Percentiles rank a stretch among this genome's conserved stretches.
Evolutionary conservation across 257 asterid genomes (phyloP).

Genomic region (Scutellaria barbata): DNA sequence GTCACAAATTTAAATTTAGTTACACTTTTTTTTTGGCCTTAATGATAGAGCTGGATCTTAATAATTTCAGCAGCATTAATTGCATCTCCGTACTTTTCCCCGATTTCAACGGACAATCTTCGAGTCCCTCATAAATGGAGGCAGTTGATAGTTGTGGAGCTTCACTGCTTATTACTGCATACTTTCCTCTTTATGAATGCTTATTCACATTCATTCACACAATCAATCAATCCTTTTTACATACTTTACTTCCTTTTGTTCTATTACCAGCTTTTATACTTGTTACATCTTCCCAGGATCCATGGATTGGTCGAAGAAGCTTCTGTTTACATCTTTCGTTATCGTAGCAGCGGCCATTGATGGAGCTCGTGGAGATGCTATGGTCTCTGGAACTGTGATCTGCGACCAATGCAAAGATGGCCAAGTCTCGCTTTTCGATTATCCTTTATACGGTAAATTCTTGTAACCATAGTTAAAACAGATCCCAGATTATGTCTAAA

Average conservation of each 20-base stretch:
- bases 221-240: conserved; percentile 26
- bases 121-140: conserved; percentile 49
- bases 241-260: conserved; percentile 30
- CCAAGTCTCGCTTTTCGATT: conserved; percentile 74
- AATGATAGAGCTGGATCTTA: conserved; percentile 26
- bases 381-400: conserved; percentile 83
- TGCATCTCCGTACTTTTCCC: conserved; percentile 36
- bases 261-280: conserved; percentile 6
- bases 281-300: conserved; percentile 24
- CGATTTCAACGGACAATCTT: neutral
- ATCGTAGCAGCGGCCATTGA: conserved; percentile 53
- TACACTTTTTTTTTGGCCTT: neutral
- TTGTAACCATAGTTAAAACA: neutral
- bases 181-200: neutral
- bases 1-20: neutral
- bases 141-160: conserved; percentile 52
- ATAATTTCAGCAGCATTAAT: conserved; percentile 40
- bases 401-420: conserved; percentile 99
- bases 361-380: conserved; percentile 56
- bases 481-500: neutral
- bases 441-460: conserved; percentile 65
- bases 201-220: conserved; percentile 44
- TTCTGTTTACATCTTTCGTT: conserved; percentile 54
- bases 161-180: conserved; percentile 18
- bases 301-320: conserved; percentile 61